Percentiles rank a stretch among this genome's conserved stretches.
Evolutionary conservation across 768 basidiomycete species (phyloP).

Genomic region (Neoboletus magnificus): DNA sequence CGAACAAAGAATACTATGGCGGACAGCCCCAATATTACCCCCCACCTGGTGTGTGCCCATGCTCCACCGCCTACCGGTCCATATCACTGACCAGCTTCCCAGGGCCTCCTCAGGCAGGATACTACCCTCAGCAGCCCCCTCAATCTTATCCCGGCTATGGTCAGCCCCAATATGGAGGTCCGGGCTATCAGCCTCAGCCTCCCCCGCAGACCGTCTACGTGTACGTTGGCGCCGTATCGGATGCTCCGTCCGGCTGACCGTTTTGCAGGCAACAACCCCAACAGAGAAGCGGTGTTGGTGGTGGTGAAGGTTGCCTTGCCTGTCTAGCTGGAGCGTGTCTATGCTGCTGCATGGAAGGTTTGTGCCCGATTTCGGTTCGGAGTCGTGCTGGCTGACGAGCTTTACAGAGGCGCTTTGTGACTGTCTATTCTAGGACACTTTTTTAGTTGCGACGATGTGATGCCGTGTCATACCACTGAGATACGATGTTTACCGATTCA

Average conservation of each 20-base stretch:
- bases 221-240: conserved; percentile 40
- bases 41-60: conserved; percentile 43
- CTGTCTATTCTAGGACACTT: conserved; percentile 49
- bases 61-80: not conserved
- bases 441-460: conserved; percentile 4
- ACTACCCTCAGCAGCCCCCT: conserved; percentile 73
- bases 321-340: conserved; percentile 47
- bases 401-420: conserved; percentile 63
- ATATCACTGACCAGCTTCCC: conserved; percentile 40
- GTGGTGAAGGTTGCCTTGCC: conserved; percentile 39
- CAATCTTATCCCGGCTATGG: conserved; percentile 56
- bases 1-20: conserved; percentile 72
- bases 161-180: conserved; percentile 30
- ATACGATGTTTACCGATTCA: conserved; percentile 7
- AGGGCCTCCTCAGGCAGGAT: conserved; percentile 57
- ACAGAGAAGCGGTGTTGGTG: conserved; percentile 34
- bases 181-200: conserved; percentile 53
- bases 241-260: not conserved
- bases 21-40: conserved; percentile 54
- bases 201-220: conserved; percentile 83
- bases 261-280: conserved; percentile 40
- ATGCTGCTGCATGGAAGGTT: conserved; percentile 53
- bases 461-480: conserved; percentile 17
- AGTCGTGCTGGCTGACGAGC: conserved; percentile 24
- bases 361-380: conserved; percentile 23